Evolutionary conservation across 1,284 basidiomycete species (phyloP).

Genomic region (Cryptococcus depauperatus): DNA sequence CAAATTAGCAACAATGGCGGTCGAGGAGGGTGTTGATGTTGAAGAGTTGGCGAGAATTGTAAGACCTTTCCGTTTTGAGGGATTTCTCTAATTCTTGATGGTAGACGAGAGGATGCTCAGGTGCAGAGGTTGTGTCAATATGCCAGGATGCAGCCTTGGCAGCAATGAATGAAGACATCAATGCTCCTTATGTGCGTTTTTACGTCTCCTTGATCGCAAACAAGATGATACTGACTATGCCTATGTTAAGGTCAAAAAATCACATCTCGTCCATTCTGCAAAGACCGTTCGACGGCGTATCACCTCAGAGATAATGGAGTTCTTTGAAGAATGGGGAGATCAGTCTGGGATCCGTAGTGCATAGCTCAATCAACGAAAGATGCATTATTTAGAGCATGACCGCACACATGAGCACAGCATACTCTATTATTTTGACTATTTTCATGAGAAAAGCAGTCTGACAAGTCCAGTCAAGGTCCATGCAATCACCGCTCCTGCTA

Average conservation of each 20-base stretch:
- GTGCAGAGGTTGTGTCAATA: conserved; percentile 83
- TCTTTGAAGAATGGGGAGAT: conserved; percentile 58
- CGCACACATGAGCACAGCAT: no score
- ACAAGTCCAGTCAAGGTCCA: conserved; percentile 4
- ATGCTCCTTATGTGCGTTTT: conserved; percentile 60
- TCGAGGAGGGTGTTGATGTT: conserved; percentile 63
- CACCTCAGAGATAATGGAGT: conserved; percentile 67
- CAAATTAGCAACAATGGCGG: conserved; percentile 67
- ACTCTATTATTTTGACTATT: background rate
- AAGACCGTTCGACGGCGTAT: conserved; percentile 69
- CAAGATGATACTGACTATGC: background rate
- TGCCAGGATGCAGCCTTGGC: conserved; percentile 93
- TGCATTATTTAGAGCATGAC: background rate
- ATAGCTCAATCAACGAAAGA: conserved; percentile 5
- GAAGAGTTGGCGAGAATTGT: conserved; percentile 66
- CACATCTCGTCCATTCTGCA: conserved; percentile 70
- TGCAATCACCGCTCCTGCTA: conserved; percentile 13
- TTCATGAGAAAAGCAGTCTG: conserved; percentile 4
- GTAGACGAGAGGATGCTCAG: conserved; percentile 89
- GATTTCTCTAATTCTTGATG: background rate
- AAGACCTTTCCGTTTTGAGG: conserved; percentile 40
- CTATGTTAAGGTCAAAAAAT: conserved; percentile 57
- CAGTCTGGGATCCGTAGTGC: conserved; percentile 42
- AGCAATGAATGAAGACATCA: conserved; percentile 78
- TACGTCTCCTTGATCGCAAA: background rate